A percentile compares a stretch with the other conserved stretches of the same genome.
Conservation (phyloP, 257 asterid species). For the Solanum sitiens region DNA sequence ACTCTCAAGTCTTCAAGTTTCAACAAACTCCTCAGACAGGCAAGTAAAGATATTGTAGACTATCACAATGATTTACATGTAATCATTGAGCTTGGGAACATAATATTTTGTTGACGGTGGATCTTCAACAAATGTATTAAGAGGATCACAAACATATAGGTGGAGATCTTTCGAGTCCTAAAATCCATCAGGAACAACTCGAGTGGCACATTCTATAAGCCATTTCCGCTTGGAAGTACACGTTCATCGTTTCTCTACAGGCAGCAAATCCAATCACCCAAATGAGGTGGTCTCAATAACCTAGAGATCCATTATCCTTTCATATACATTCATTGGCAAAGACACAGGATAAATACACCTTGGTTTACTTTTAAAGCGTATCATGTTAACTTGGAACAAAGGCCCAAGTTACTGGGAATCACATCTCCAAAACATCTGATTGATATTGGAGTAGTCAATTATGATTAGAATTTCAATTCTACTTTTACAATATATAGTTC, state of each 20-base stretch:
- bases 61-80: not conserved
- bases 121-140: not conserved
- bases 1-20: not conserved
- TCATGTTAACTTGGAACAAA: not conserved
- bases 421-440: not conserved
- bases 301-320: not conserved
- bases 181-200: not conserved
- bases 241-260: not conserved
- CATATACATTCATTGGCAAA: not conserved
- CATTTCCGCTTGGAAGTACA: not conserved
- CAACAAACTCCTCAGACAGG: not conserved
- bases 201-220: not conserved
- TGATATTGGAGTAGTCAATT: not conserved
- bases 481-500: not conserved
- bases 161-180: not conserved
- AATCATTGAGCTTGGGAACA: not conserved
- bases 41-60: not conserved
- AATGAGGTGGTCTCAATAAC: not conserved
- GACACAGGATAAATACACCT: not conserved
- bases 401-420: not conserved
- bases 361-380: not conserved
- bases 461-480: not conserved
- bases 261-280: not conserved
- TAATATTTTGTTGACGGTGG: not conserved
- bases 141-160: not conserved